Evolutionary conservation across 2,329 filamentous ascomycete genomes (phyloP), one percentile per base, ranked within the genome.

Genomic region (Bipolaris oryzae): DNA sequence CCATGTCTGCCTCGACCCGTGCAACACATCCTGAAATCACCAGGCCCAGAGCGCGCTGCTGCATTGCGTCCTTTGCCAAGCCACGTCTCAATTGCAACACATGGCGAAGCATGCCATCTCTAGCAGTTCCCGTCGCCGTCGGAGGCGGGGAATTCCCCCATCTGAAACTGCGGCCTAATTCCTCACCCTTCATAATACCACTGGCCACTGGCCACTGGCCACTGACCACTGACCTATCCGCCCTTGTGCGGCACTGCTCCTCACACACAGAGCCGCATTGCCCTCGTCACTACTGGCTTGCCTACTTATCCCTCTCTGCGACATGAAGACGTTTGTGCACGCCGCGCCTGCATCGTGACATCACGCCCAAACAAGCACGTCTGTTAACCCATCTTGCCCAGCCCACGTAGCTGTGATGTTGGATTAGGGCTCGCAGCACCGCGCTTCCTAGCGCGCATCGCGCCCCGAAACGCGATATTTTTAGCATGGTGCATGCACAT

Each of bases 391-490:
- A 33, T 28, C 57, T 34, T 41, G 20, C 28, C 45, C 52, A 48
- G 20, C 34, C 33, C 21, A 18, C 45, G 53, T 20, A 57, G 50
- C 57, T 52, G 56, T 63, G 58, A 60, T 57, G 62, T 65, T 44
- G 57, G 56, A 60, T 51, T 65, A 65, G 61, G 58, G 55, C 54
- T 63, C 52, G 45, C 45, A 37, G 18, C 20, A 45, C 58, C 49
- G 46, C 49, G 25, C 41, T 53, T 48, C 48, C 55, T 63, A 65
- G 61, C 55, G 58, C 50, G 28, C 23, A 38, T 48, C 52, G 52
- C 55, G 61, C 53, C 54, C 61, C 50, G 34, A 62, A 52, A 57
- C 57, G 44, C 53, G 53, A 53, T 65, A 65, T 60, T 63, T 61
- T 61, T 65, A 65, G 62, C 44, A 61, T 21, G n/a, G n/a, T n/a